Percentiles rank a stretch among this genome's conserved stretches.
Evolutionary conservation across 768 basidiomycete genomes (phyloP).

Genomic region (Tremella yokohamensis): DNA sequence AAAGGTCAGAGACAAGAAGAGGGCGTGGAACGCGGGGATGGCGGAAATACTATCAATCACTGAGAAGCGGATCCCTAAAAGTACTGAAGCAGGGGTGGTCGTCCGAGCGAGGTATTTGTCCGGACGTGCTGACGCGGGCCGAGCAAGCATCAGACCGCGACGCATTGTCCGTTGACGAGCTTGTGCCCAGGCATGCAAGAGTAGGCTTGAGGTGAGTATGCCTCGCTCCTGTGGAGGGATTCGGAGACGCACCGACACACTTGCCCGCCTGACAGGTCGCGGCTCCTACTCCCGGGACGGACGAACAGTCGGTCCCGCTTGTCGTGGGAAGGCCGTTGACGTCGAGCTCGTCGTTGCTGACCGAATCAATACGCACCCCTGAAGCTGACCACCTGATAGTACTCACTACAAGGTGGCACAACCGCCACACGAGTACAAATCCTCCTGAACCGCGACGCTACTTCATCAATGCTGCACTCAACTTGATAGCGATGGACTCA

Average conservation of each 20-base stretch:
- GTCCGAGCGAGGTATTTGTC: no score
- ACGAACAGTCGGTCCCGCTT: constrained; percentile 25
- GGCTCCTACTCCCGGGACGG: constrained; percentile 8
- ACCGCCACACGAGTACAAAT: constrained; percentile 31
- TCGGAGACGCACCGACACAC: constrained; percentile 7
- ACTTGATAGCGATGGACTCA: constrained; percentile 6
- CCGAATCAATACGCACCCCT: not conserved
- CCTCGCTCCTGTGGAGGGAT: no score
- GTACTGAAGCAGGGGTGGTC: no score
- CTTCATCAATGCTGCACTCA: not conserved
- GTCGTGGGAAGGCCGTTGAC: not conserved
- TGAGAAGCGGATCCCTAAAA: no score
- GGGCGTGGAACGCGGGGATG: no score
- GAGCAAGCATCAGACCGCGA: no score
- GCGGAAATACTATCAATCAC: no score
- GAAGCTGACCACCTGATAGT: not conserved
- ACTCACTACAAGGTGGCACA: constrained; percentile 25
- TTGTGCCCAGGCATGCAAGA: no score
- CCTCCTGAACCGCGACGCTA: constrained; percentile 21
- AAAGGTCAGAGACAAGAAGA: no score
- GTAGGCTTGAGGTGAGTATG: no score
- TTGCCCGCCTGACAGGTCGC: not conserved
- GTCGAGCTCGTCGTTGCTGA: not conserved
- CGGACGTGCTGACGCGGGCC: no score
- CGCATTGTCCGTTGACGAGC: no score